These are phyloP conservation scores for Wolfiporia cocos DNA, from an alignment of 1,284 basidiomycete genomes.

Conservation along the genomic window DNA sequence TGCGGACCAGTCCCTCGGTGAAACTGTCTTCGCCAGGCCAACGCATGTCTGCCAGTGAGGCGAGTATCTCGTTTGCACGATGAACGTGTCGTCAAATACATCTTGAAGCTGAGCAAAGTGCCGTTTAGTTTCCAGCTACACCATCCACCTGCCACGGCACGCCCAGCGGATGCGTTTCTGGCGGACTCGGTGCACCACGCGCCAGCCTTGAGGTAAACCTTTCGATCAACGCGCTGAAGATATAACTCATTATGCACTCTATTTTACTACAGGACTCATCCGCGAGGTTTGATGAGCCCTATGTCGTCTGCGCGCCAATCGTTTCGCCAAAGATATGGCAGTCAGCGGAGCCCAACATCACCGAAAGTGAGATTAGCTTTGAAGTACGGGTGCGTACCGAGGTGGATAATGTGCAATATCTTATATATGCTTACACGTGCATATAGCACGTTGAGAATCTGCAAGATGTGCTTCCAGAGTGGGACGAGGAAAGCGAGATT, in stretches of 20 bases:
- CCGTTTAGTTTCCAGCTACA: constrained; percentile 4
- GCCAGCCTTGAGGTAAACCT: background rate
- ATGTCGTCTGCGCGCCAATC: background rate
- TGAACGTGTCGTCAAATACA: background rate
- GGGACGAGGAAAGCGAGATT: constrained; percentile 26
- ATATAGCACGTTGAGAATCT: constrained; percentile 12
- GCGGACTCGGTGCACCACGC: constrained; percentile 1
- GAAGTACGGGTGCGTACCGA: constrained; percentile 13
- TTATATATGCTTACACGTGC: background rate
- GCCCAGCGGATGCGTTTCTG: background rate
- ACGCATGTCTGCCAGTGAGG: constrained; percentile 5
- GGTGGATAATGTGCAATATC: no score
- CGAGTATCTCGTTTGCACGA: background rate
- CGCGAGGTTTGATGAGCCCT: background rate
- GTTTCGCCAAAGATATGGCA: background rate
- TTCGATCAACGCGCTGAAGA: no score
- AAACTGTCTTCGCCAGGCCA: background rate
- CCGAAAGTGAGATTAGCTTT: constrained; percentile 11
- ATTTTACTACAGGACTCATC: no score
- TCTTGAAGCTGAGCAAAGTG: background rate
- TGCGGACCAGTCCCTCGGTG: background rate
- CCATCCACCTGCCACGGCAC: constrained; percentile 4
- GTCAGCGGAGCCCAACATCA: background rate
- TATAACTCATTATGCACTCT: no score
- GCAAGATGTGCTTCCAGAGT: constrained; percentile 20